These are phyloP conservation scores for Anthoceros angustus DNA, from an alignment of 225 moss, liverwort and hornwort genomes.

Conservation along the genomic window DNA sequence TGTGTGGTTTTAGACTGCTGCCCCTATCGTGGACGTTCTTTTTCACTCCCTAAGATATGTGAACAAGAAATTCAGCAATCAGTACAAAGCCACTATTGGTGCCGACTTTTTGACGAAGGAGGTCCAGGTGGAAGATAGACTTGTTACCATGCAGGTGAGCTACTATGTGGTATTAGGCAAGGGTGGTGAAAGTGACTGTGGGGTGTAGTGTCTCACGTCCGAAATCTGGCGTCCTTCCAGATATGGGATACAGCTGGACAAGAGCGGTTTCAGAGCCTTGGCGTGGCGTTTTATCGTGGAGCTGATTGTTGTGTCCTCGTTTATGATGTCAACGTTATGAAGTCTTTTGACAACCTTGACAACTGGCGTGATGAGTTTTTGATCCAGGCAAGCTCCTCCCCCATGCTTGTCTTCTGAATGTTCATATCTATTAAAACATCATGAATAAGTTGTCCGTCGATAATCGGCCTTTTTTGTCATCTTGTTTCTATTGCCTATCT, in stretches of 20 bases:
- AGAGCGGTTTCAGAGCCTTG: constrained; percentile 91
- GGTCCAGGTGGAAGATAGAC: constrained; percentile 95
- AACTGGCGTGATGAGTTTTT: constrained; percentile 97
- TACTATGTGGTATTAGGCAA: background rate
- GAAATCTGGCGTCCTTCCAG: constrained; percentile 15
- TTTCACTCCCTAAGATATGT: constrained; percentile 42
- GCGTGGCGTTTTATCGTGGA: constrained; percentile 89
- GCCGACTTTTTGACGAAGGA: constrained; percentile 95
- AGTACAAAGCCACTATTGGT: constrained; percentile 98
- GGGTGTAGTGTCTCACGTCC: background rate
- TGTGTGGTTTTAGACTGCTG: background rate
- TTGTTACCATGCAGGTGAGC: constrained; percentile 93
- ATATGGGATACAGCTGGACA: constrained; percentile 98
- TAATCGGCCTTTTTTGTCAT: no score
- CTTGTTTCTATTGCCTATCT: no score
- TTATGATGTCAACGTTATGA: constrained; percentile 95
- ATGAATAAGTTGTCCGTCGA: no score
- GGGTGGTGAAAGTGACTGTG: background rate
- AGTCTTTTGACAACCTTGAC: constrained; percentile 83
- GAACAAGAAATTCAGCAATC: constrained; percentile 98
- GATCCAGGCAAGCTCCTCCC: constrained; percentile 53
- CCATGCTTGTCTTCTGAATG: no score
- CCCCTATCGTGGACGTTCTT: background rate
- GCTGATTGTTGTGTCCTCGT: constrained; percentile 98
- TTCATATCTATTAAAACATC: no score